Evolutionary conservation across 2,329 filamentous ascomycete species (phyloP).

Genomic region (Neofusicoccum cordaticola): DNA sequence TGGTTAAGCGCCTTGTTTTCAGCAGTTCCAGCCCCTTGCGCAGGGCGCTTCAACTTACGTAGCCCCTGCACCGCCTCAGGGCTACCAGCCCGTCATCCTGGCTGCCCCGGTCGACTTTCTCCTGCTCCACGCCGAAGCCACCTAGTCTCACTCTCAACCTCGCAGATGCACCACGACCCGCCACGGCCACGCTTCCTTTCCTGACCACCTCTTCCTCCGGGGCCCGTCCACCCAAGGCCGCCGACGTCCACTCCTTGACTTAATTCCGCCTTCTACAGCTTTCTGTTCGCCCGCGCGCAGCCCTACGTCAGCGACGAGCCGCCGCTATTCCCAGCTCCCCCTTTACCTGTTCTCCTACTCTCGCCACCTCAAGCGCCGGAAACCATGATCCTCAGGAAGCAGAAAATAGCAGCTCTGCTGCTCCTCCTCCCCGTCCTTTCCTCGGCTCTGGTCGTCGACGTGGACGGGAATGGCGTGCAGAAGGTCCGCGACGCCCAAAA

Average conservation of each 20-base stretch:
- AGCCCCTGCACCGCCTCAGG: conserved; percentile 17
- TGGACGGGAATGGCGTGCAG: conserved; percentile 7
- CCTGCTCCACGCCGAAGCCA: conserved; percentile 13
- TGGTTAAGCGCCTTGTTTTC: background rate
- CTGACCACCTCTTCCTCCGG: background rate
- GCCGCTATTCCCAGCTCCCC: background rate
- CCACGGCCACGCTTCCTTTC: background rate
- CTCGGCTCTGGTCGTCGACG: conserved; percentile 24
- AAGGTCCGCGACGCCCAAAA: conserved; percentile 19
- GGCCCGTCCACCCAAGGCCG: background rate
- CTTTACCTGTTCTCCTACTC: background rate
- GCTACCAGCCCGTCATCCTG: background rate
- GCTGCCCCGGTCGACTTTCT: background rate
- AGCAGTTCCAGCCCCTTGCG: conserved; percentile 12
- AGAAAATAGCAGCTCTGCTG: conserved; percentile 56
- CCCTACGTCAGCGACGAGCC: conserved; percentile 15
- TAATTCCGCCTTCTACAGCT: background rate
- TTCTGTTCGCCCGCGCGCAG: background rate
- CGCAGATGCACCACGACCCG: conserved; percentile 2
- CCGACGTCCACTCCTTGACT: conserved; percentile 16
- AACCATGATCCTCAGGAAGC: conserved; percentile 60
- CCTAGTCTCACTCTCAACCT: conserved; percentile 7
- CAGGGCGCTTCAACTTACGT: conserved; percentile 12
- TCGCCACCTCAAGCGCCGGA: background rate
- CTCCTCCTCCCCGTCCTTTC: conserved; percentile 60